phyloP scores from a whole-genome alignment of 1,284 basidiomycete species.

The Peniophora sp. region DNA sequence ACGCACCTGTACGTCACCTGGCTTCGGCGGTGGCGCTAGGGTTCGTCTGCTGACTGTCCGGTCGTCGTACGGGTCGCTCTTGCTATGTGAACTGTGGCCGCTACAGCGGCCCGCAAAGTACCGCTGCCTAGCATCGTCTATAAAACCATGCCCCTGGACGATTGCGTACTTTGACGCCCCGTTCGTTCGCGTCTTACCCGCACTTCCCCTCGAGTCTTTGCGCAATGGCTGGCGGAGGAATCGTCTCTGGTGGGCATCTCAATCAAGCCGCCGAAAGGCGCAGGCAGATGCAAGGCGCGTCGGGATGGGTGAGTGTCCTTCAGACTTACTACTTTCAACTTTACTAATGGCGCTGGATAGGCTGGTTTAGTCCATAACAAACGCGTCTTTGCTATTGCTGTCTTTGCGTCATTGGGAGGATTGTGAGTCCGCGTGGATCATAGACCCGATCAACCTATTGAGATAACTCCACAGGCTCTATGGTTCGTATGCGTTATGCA shows the following conservation, averaged over 20 bases:
- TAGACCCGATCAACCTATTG: neutral
- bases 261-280: constrained; percentile 34
- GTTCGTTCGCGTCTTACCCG: neutral
- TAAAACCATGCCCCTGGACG: neutral
- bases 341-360: constrained; percentile 22
- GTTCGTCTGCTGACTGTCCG: too few relatives aligned
- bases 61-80: too few relatives aligned
- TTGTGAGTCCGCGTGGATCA: constrained; percentile 35
- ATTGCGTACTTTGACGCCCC: neutral
- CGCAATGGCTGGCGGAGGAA: constrained; percentile 39
- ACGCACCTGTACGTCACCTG: too few relatives aligned
- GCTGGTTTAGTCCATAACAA: constrained; percentile 55
- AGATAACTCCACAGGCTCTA: constrained; percentile 33
- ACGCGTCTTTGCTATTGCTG: constrained; percentile 51
- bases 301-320: constrained; percentile 48
- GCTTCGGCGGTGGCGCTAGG: too few relatives aligned
- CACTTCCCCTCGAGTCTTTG: neutral
- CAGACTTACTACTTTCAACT: neutral
- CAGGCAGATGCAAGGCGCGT: constrained; percentile 48
- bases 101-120: neutral
- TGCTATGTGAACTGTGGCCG: too few relatives aligned
- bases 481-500: constrained; percentile 30
- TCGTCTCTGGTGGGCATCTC: constrained; percentile 10
- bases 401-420: constrained; percentile 69
- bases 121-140: neutral